A percentile compares a stretch with the other conserved stretches of the same genome.
Evolutionary conservation across 2,329 filamentous ascomycete genomes (phyloP).

Genomic region (Ophiocordyceps polyrhachis-furcata): DNA sequence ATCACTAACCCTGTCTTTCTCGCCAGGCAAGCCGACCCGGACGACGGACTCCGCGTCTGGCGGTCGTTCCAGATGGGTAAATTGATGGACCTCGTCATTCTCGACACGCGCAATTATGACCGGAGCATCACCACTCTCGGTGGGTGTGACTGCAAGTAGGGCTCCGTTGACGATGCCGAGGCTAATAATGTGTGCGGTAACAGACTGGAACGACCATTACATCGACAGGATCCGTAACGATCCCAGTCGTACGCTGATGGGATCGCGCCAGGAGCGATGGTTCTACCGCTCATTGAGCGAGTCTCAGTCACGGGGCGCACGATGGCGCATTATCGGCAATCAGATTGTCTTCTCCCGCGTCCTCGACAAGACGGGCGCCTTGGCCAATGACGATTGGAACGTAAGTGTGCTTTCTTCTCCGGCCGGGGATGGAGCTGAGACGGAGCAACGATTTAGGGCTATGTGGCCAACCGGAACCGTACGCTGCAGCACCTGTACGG

Average conservation of each 20-base stretch:
- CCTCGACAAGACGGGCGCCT: conserved; percentile 10
- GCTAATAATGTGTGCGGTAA: conserved; percentile 2
- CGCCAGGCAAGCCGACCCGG: conserved; percentile 39
- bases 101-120: conserved; percentile 53
- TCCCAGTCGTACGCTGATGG: conserved; percentile 51
- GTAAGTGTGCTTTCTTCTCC: conserved; percentile 6
- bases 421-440: neutral
- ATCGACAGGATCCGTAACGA: conserved; percentile 44
- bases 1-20: neutral
- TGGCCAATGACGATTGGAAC: conserved; percentile 17
- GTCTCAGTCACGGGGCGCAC: conserved; percentile 43
- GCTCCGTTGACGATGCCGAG: neutral
- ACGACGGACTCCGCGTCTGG: conserved; percentile 53
- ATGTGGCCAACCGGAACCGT: conserved; percentile 50
- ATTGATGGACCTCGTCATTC: conserved; percentile 47
- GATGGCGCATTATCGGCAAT: conserved; percentile 54
- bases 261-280: conserved; percentile 55
- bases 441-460: conserved; percentile 24
- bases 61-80: conserved; percentile 46
- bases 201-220: conserved; percentile 39
- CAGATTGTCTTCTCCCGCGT: conserved; percentile 49
- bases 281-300: conserved; percentile 41
- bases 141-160: conserved; percentile 1
- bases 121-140: conserved; percentile 37
- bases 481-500: conserved; percentile 48